Percentiles rank a stretch among this genome's conserved stretches.
Evolutionary conservation across 345 rosid genomes (phyloP).

Genomic region (Hirschfeldia incana): DNA sequence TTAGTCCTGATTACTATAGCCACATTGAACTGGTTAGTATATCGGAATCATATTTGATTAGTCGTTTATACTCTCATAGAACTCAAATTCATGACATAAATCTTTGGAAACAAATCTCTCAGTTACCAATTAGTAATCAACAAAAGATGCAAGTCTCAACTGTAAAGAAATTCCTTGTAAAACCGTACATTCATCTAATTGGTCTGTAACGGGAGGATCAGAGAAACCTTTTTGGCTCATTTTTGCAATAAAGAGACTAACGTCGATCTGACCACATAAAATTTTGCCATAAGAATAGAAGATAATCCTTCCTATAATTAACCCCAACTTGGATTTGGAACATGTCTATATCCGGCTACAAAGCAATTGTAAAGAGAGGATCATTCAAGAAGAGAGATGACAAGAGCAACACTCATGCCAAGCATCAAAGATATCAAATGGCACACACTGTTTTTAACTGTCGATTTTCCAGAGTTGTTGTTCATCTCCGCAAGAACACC

Average conservation of each 20-base stretch:
- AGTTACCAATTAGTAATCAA: not conserved
- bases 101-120: not conserved
- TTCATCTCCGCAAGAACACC: conserved; percentile 96
- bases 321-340: not conserved
- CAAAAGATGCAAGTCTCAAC: not conserved
- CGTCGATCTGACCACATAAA: not conserved
- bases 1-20: not conserved
- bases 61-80: not conserved
- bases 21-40: not conserved
- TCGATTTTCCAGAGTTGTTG: conserved; percentile 43
- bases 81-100: not conserved
- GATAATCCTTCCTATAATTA: not conserved
- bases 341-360: conserved; percentile 16
- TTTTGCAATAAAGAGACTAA: not conserved
- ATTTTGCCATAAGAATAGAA: not conserved
- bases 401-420: conserved; percentile 85
- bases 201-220: not conserved
- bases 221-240: not conserved
- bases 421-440: conserved; percentile 64
- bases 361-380: conserved; percentile 19
- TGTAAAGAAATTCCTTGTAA: not conserved
- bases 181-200: not conserved
- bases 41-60: not conserved
- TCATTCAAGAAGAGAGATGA: conserved; percentile 81
- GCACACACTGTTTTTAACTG: conserved; percentile 52